These are phyloP conservation scores for Larix kaempferi DNA, from an alignment of 75 land plant genomes.

Conservation along the genomic window DNA sequence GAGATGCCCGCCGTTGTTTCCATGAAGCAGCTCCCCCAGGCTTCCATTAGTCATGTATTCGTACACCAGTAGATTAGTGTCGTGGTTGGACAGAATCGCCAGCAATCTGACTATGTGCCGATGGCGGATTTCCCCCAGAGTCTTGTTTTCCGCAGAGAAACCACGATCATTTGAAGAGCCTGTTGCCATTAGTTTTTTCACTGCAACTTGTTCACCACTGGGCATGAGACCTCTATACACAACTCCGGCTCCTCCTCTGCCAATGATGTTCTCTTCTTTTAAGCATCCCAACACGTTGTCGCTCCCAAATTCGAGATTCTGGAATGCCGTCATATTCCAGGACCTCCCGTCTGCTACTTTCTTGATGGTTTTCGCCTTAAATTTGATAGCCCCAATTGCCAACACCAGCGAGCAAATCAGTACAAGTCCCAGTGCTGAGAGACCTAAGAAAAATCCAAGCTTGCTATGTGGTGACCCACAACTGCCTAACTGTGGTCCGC, in stretches of 20 bases:
- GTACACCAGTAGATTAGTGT: conserved; percentile 60
- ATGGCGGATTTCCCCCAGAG: conserved; percentile 72
- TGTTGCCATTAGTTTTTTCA: conserved; percentile 52
- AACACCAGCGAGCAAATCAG: conserved; percentile 20
- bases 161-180: conserved; percentile 50
- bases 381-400: conserved; percentile 27
- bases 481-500: conserved; percentile 25
- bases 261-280: conserved; percentile 59
- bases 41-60: conserved; percentile 78
- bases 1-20: conserved; percentile 48
- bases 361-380: conserved; percentile 13
- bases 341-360: conserved; percentile 7
- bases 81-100: conserved; percentile 60
- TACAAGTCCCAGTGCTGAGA: conserved; percentile 47
- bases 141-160: conserved; percentile 57
- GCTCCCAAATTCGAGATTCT: conserved; percentile 45
- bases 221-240: conserved; percentile 71
- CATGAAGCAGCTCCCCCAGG: conserved; percentile 66
- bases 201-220: conserved; percentile 68
- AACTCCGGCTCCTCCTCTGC: conserved; percentile 71
- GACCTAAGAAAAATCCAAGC: neutral
- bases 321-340: conserved; percentile 76
- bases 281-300: conserved; percentile 38
- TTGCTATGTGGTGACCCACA: neutral
- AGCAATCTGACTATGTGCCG: conserved; percentile 67